These are phyloP conservation scores for Hypholoma fasciculare DNA, from an alignment of 768 basidiomycete genomes.

Conservation along the genomic window DNA sequence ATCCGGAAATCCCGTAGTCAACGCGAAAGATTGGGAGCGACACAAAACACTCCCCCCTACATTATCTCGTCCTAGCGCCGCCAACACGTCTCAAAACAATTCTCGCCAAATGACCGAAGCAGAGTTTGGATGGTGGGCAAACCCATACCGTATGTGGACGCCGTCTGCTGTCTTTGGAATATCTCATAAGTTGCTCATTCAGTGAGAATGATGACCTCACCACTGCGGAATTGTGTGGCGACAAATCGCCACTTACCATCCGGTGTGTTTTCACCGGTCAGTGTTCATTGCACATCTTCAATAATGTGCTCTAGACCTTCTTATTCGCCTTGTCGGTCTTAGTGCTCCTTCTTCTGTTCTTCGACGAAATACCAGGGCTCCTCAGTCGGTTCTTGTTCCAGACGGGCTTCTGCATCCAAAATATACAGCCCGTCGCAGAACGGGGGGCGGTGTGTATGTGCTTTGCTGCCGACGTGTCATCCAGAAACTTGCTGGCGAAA, in stretches of 20 bases:
- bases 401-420: slow-evolving; percentile 70
- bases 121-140: slow-evolving; percentile 71
- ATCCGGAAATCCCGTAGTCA: slow-evolving; percentile 52
- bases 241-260: slow-evolving; percentile 54
- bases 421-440: slow-evolving; percentile 45
- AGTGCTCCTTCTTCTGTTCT: slow-evolving; percentile 32
- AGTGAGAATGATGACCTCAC: slow-evolving; percentile 76
- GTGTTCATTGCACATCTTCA: not conserved
- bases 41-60: slow-evolving; percentile 63
- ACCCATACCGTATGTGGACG: slow-evolving; percentile 64
- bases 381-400: slow-evolving; percentile 30
- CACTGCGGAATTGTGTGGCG: slow-evolving; percentile 55
- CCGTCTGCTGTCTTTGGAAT: not conserved
- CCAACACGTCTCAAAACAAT: slow-evolving; percentile 26
- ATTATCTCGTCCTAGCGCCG: slow-evolving; percentile 31
- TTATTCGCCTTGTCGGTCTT: slow-evolving; percentile 59
- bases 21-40: slow-evolving; percentile 44
- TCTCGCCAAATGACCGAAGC: slow-evolving; percentile 57
- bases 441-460: slow-evolving; percentile 52
- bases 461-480: slow-evolving; percentile 59
- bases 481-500: slow-evolving; percentile 28
- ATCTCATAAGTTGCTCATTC: not conserved
- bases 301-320: slow-evolving; percentile 48
- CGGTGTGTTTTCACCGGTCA: slow-evolving; percentile 37
- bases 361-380: not conserved